Evolutionary conservation across 1,284 basidiomycete genomes (phyloP).

Genomic region (Moniliella sp.): DNA sequence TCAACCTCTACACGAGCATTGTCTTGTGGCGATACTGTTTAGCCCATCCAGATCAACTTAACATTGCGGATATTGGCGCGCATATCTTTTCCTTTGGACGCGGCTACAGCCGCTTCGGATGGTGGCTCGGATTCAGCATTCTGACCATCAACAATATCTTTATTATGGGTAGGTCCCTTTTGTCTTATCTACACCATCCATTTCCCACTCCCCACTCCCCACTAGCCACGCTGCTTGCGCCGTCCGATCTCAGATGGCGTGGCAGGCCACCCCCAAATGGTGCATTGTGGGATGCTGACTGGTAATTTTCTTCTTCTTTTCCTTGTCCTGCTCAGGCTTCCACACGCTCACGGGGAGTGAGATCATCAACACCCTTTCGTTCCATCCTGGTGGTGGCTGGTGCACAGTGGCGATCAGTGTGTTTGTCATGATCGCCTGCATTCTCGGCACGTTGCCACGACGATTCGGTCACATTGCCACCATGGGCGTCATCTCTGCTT

Average conservation of each 20-base stretch:
- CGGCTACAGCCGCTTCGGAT: conserved; percentile 38
- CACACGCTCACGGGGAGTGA: conserved; percentile 5
- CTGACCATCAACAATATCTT: conserved; percentile 25
- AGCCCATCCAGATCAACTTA: conserved; percentile 40
- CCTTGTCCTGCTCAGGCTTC: conserved; percentile 3
- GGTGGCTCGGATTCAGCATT: conserved; percentile 34
- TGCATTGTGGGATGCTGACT: not conserved
- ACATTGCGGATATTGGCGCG: conserved; percentile 39
- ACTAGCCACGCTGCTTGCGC: no score
- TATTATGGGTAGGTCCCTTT: conserved; percentile 3
- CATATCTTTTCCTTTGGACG: conserved; percentile 1
- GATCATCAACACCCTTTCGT: conserved; percentile 6
- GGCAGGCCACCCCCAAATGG: no score
- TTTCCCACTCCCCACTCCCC: no score
- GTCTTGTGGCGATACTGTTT: conserved; percentile 44
- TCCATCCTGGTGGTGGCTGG: conserved; percentile 1
- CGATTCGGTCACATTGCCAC: conserved; percentile 4
- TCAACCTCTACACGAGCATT: conserved; percentile 20
- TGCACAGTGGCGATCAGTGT: conserved; percentile 3
- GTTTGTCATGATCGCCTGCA: conserved; percentile 43
- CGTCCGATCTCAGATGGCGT: no score
- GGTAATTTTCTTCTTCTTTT: no score
- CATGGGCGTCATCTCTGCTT: conserved; percentile 5
- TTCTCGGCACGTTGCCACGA: conserved; percentile 35
- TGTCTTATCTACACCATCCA: no score